These are phyloP conservation scores for Colletotrichum lentis DNA, from an alignment of 2,329 filamentous ascomycete species.

Conservation along the genomic window DNA sequence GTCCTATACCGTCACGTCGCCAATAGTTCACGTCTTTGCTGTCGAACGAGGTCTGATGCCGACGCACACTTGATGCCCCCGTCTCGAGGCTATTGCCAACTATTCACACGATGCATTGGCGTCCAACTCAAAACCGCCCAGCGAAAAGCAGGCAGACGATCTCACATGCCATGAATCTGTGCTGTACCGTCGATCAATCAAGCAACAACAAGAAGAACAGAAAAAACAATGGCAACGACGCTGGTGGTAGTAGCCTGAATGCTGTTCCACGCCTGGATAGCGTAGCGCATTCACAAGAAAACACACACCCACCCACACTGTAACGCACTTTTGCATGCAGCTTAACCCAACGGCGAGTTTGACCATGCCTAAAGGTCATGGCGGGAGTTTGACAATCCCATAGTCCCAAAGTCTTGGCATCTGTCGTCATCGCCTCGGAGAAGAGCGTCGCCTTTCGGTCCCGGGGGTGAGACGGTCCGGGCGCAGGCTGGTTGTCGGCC, in stretches of 20 bases:
- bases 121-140: constrained; percentile 5
- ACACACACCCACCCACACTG: neutral
- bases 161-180: constrained; percentile 9
- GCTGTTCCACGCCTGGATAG: neutral
- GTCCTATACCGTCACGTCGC: neutral
- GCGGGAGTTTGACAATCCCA: constrained; percentile 26
- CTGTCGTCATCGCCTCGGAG: constrained; percentile 8
- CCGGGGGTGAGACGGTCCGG: neutral
- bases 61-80: neutral
- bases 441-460: constrained; percentile 1
- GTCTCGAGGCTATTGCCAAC: neutral
- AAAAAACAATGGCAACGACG: no score
- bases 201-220: no score
- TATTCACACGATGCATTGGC: constrained; percentile 4
- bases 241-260: neutral
- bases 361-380: constrained; percentile 20
- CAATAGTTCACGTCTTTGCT: neutral
- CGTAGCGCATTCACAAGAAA: neutral
- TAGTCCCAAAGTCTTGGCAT: constrained; percentile 14
- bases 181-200: constrained; percentile 17
- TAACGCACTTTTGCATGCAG: neutral
- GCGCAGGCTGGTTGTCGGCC: neutral
- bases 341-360: constrained; percentile 12
- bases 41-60: neutral
- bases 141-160: constrained; percentile 13